These are phyloP conservation scores for Skeletonema grethae DNA, from an alignment of 108 stramenopile genomes.

Conservation along the genomic window DNA sequence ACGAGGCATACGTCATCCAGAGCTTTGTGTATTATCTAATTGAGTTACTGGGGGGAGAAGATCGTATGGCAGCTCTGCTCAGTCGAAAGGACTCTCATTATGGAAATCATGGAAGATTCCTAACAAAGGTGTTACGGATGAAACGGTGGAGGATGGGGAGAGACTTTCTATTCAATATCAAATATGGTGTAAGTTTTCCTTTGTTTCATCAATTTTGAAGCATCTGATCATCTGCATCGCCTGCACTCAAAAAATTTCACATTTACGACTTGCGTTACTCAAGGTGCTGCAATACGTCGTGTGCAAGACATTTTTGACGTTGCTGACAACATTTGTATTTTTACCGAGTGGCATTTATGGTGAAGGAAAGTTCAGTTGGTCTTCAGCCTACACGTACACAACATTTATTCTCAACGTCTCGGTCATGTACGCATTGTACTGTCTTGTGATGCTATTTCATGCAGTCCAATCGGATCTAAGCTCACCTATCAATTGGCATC, in stretches of 20 bases:
- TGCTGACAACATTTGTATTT: slow-evolving; percentile 73
- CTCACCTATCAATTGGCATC: slow-evolving; percentile 84
- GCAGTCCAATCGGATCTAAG: slow-evolving; percentile 77
- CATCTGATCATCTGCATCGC: neutral
- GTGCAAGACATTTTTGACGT: slow-evolving; percentile 71
- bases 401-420: slow-evolving; percentile 78
- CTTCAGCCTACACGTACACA: slow-evolving; percentile 77
- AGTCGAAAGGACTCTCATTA: slow-evolving; percentile 53
- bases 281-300: slow-evolving; percentile 96
- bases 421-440: slow-evolving; percentile 93
- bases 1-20: slow-evolving; percentile 81
- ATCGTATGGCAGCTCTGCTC: slow-evolving; percentile 62
- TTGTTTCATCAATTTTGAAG: neutral
- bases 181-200: slow-evolving; percentile 69
- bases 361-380: slow-evolving; percentile 78
- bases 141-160: slow-evolving; percentile 74
- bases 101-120: slow-evolving; percentile 50
- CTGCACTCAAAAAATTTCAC: neutral
- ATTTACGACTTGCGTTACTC: neutral
- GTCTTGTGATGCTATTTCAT: slow-evolving; percentile 91
- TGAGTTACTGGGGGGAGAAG: slow-evolving; percentile 71
- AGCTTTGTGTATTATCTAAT: slow-evolving; percentile 78
- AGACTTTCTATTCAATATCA: slow-evolving; percentile 87
- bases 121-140: slow-evolving; percentile 55
- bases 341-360: slow-evolving; percentile 73